Base-by-base conservation (phyloP, 23 red algal genomes). In the Gracilaria vermiculophylla region DNA sequence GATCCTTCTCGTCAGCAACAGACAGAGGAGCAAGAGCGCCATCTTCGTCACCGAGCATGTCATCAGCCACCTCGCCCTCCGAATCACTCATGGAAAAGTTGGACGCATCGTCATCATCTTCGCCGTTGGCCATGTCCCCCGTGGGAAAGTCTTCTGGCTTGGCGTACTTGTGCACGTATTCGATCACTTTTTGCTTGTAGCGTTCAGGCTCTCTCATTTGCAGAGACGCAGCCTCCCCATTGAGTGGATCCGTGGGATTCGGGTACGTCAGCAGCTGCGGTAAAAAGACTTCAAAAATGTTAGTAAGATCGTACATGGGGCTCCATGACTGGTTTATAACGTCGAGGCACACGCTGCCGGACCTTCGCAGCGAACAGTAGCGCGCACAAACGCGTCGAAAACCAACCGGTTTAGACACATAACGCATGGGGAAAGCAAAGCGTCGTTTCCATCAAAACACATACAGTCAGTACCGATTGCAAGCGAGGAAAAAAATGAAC, bases 271-370 rank as follows among this genome's bases (percentile, higher is more conserved):
- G 94, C 56, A 99, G 94, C 85, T 99, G 97, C 65, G 97, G 97
- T 25, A 99, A 70, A 76, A 99, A 99, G 20, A 99, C 93, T 80
- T 99, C 97, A 88, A 99, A 99, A 86, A 99, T 92, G 83, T 99
- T 99, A 61, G 92, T 90, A 39, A 99, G 91, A 87, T 99, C 94
- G 78, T 93, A 99, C 92, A 99, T 95, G 25, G 97, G 97, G 29
- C 91, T 95, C 97, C 97, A 99, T 55, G 94, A 89, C 72, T 99
- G 97, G 86, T 99, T 99, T 77, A 99, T 99, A 48, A 99, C 97
- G 74, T 99, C 97, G 39, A 99, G 86, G 78, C 97, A 99, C 71
- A 99, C 97, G 20, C 92, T 94, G 45, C 97, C 97, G 53, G 95
- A 92, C 94, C 94, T 96, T 66, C 12, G 6, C 21, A 24, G 52